phyloP scores from a whole-genome alignment of 2,329 filamentous ascomycete genomes.

The Pleurostoma richardsiae region DNA sequence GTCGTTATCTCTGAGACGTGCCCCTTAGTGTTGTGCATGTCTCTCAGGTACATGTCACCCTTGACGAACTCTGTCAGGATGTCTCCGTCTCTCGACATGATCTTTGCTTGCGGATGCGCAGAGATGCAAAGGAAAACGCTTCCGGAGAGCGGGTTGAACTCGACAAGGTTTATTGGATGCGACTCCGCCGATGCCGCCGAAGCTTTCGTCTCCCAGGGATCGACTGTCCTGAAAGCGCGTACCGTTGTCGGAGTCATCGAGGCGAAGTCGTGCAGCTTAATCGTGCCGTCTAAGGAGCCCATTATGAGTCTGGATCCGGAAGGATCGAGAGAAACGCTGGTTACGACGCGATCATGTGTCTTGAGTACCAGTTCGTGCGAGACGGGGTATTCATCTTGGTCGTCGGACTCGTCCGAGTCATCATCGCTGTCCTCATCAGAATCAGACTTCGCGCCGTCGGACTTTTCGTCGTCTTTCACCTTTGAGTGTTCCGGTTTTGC shows the following conservation, averaged over 20 bases:
- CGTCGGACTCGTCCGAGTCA: conserved; percentile 58
- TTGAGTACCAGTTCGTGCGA: conserved; percentile 92
- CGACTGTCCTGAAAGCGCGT: conserved; percentile 86
- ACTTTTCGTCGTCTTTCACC: conserved; percentile 18
- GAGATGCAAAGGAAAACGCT: conserved; percentile 80
- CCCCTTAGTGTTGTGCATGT: conserved; percentile 97
- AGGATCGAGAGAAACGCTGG: conserved; percentile 77
- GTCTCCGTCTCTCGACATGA: conserved; percentile 86
- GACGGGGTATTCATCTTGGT: conserved; percentile 84
- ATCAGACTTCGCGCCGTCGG: conserved; percentile 13
- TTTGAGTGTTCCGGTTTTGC: conserved; percentile 27
- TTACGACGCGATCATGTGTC: conserved; percentile 85
- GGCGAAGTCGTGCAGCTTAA: conserved; percentile 93
- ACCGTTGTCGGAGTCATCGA: conserved; percentile 94
- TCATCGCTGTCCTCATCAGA: conserved; percentile 29
- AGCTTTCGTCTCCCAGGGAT: conserved; percentile 74
- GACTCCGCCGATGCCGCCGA: conserved; percentile 69
- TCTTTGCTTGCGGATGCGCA: conserved; percentile 83
- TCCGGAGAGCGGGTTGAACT: conserved; percentile 80
- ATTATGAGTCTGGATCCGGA: conserved; percentile 81
- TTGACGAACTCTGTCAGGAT: conserved; percentile 85
- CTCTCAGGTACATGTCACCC: conserved; percentile 95
- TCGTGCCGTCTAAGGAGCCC: conserved; percentile 83
- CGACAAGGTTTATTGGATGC: conserved; percentile 79
- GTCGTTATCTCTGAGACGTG: conserved; percentile 89